phyloP scores from a whole-genome alignment of 2,329 filamentous ascomycete genomes.

The Monosporascus sp. region DNA sequence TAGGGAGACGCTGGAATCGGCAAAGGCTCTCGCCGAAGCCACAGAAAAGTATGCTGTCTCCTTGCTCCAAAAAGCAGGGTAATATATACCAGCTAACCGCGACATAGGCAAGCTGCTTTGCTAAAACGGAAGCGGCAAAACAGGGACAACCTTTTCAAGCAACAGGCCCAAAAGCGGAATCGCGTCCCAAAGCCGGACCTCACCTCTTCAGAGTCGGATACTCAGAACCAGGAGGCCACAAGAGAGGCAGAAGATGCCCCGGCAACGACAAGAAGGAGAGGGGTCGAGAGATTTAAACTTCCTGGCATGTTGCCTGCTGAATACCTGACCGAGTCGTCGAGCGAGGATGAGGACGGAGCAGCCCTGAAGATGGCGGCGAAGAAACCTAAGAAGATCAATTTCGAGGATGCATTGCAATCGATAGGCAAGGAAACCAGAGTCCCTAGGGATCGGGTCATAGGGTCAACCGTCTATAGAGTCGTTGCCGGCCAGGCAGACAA shows the following conservation, averaged over 20 bases:
- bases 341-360: slow-evolving; percentile 17
- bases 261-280: slow-evolving; percentile 17
- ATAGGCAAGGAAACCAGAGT: slow-evolving; percentile 33
- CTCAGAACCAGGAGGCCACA: slow-evolving; percentile 17
- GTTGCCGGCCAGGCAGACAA: slow-evolving; percentile 38
- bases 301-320: slow-evolving; percentile 48
- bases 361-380: slow-evolving; percentile 19
- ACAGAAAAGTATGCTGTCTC: slow-evolving; percentile 43
- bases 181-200: slow-evolving; percentile 13
- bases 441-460: slow-evolving; percentile 44
- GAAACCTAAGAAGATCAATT: slow-evolving; percentile 38
- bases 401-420: slow-evolving; percentile 34
- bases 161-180: slow-evolving; percentile 49
- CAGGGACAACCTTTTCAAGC: slow-evolving; percentile 48
- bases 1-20: slow-evolving; percentile 39
- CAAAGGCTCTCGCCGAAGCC: slow-evolving; percentile 43
- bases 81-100: background rate
- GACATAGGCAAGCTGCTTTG: slow-evolving; percentile 35
- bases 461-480: slow-evolving; percentile 49
- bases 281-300: slow-evolving; percentile 30
- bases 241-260: slow-evolving; percentile 12
- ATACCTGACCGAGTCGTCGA: slow-evolving; percentile 44
- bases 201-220: slow-evolving; percentile 17
- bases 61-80: slow-evolving; percentile 26
- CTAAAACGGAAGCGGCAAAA: slow-evolving; percentile 52